Base-by-base conservation (phyloP, 1,284 basidiomycete genomes). In the Cryptococcus floricola region DNA sequence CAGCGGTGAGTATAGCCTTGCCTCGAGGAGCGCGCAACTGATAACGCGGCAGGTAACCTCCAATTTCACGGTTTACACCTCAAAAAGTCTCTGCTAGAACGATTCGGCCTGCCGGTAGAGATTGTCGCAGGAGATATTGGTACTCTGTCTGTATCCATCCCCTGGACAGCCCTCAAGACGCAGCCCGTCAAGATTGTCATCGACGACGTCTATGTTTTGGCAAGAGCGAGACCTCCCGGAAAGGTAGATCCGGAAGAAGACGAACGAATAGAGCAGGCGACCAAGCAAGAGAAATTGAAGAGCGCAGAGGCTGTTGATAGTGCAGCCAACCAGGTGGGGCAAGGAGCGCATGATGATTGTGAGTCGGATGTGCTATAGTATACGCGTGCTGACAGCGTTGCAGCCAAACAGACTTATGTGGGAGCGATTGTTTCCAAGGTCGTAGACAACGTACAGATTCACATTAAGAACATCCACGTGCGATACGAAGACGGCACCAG, bases 401-500 rank as follows among this genome's bases (percentile, higher is more conserved):
- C 67, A 81, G 85, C 84, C 67, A 83, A 87, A 60, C 83, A 87
- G 44, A 81, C 85, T 14, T 87, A 95, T 73, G 81, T 90, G 64
- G 84, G 89, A 48, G 93, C 92, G 18, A 80, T 99, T 58, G 85
- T 89, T 50, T 85, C 89, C 48, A 95, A 96, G 74, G 86, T 99
- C 59, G 84, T 98, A 64, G 96, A 98, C 77, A 99, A 99, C 71
- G 78, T 98, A 16, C 96, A 99, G 78, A 85, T 98, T 39, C 94
- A 91, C 16, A 86, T 99, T 58, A 90, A 88, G 78, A 93, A 95
- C 66, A 90, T 98, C 50, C 94, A 98, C 71, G 80, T 98, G 52
- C 88, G 96, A 49, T 99, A 98, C 69, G 96, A 99, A 77, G 96
- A 99, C 77, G 87, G 86, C 52, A 78, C 95, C 61, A 97, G 91